Evolutionary conservation across 192 early-diverging fungal genomes (phyloP).

Genomic region (Pecoramyces ruminantium): DNA sequence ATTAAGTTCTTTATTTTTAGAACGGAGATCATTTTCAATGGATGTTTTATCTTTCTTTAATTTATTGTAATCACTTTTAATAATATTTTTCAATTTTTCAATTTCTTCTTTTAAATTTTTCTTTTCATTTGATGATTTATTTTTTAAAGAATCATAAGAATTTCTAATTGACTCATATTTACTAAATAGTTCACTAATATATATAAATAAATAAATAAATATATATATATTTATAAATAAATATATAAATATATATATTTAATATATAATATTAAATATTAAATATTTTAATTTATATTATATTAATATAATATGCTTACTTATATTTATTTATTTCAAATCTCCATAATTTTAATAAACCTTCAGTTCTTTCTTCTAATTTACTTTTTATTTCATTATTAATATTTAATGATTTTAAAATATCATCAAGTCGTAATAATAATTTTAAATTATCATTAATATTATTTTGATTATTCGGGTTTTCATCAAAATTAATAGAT

Average conservation of each 20-base stretch:
- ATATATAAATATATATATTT: too few species aligned
- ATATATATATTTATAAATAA: too few species aligned
- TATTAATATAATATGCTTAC: background rate
- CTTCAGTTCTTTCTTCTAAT: background rate
- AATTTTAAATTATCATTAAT: background rate
- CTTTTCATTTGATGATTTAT: background rate
- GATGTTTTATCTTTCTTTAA: background rate
- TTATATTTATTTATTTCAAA: background rate
- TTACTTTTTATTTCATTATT: background rate
- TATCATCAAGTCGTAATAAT: background rate
- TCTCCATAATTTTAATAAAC: background rate
- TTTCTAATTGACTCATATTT: background rate
- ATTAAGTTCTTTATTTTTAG: background rate
- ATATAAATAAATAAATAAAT: too few species aligned
- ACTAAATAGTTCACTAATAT: background rate
- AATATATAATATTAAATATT: too few species aligned
- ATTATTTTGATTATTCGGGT: background rate
- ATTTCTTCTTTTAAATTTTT: background rate
- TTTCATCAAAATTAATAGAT: background rate
- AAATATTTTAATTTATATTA: background rate
- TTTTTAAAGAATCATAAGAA: background rate
- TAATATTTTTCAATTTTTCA: background rate
- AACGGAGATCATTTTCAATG: background rate
- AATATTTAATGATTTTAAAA: background rate
- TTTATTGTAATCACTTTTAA: background rate